Base-by-base conservation (phyloP, 23 red algal genomes). In the Chondrus crispus region DNA sequence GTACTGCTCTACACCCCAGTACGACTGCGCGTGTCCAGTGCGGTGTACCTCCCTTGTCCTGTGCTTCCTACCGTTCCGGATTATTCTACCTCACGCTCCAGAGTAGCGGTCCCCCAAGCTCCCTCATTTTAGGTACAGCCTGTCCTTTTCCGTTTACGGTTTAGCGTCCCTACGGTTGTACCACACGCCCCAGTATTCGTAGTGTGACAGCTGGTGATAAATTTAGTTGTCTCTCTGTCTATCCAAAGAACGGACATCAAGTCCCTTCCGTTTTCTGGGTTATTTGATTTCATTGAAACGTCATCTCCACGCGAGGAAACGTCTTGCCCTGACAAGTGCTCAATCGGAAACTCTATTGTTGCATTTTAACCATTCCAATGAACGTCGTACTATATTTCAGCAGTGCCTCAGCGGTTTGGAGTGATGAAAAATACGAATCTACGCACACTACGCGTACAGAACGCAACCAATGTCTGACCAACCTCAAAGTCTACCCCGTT, bases 361-460 rank as follows among this genome's bases (percentile, higher is more conserved):
- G 46, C 76, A n/a, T 39, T 82, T 47, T 82, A 32, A 2, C 76
- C 24, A 82, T 3, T 51, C 76, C 46, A 82, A 53, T 82, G 30
- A 82, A 82, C 19, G 39, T 26, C 1, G 52, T 39, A 22, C 46
- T 3, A 28, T 53, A 49, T 47, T 32, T 82, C 42, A 49, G 1
- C 28, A 82, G 46, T 26, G 41, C 19, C 19, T 4, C 24, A n/a
- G 76, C 37, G 22, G 76, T 48, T 53, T 35, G 30, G 2, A 82
- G 39, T n/a, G 42, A 53, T 24, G 76, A 60, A 82, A 82, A 47
- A 49, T n/a, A 82, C 18, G 46, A 53, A 47, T 82, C 76, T 51
- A 47, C 76, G 19, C 28, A 46, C 19, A 82, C 76, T 32, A 82
- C 3, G 41, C 76, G 76, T 16, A 7, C 47, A 24, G 42, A 51